Percentiles rank a stretch among this genome's conserved stretches.
phyloP scores from a whole-genome alignment of 805 yeast genomes.

The Wickerhamomyces canadensis region DNA sequence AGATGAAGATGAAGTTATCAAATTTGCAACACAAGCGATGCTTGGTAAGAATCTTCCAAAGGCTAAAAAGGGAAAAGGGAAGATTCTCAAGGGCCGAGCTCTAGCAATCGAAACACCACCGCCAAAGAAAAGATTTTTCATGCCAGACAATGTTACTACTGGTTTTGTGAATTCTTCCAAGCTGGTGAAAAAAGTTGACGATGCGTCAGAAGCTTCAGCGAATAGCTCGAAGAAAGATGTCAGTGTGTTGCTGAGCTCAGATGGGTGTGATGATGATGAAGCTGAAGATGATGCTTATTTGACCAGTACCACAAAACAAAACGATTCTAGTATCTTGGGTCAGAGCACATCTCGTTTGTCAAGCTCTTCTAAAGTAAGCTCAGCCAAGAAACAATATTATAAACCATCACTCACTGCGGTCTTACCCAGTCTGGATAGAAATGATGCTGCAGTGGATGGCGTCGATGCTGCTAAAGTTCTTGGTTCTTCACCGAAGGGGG shows the following conservation, averaged over 20 bases:
- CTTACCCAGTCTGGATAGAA: neutral
- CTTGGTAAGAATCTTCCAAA: conserved; percentile 28
- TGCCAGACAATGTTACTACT: conserved; percentile 68
- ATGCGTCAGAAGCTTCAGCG: neutral
- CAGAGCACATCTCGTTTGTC: no score
- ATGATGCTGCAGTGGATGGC: neutral
- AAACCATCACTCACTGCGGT: neutral
- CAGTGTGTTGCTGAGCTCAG: conserved; percentile 6
- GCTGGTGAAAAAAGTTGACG: conserved; percentile 33
- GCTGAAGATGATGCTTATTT: neutral
- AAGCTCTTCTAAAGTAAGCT: no score
- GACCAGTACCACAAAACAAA: neutral
- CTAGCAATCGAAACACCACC: conserved; percentile 14
- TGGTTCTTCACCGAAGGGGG: no score
- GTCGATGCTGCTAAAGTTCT: neutral
- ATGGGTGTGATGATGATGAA: conserved; percentile 5
- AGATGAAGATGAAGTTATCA: conserved; percentile 63
- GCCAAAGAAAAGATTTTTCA: conserved; percentile 47
- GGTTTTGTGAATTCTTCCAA: conserved; percentile 54
- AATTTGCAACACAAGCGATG: conserved; percentile 63
- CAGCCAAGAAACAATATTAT: neutral
- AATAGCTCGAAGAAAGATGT: neutral
- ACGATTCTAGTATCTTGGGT: no score
- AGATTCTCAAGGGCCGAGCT: no score
- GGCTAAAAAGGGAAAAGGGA: conserved; percentile 11